A percentile compares a stretch with the other conserved stretches of the same genome.
Evolutionary conservation across 75 land plant species (phyloP).

Genomic region (Picea sitchensis): DNA sequence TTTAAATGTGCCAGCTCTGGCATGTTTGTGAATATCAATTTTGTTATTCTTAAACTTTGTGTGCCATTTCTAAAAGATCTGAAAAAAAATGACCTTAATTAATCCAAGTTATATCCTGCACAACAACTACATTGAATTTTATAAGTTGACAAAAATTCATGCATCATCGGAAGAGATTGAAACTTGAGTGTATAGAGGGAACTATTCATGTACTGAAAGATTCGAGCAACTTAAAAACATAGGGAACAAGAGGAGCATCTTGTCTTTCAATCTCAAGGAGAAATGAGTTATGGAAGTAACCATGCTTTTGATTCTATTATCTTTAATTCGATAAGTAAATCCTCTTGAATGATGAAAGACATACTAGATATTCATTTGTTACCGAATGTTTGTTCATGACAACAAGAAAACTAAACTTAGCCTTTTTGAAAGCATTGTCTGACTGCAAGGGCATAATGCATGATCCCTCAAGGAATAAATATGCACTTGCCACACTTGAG

Average conservation of each 20-base stretch:
- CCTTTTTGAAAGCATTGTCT: slow-evolving; percentile 75
- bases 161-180: too few species aligned
- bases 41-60: too few species aligned
- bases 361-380: not conserved
- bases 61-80: too few species aligned
- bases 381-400: slow-evolving; percentile 71
- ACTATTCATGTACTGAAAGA: slow-evolving; percentile 32
- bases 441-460: slow-evolving; percentile 68
- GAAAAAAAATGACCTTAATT: too few species aligned
- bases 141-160: too few species aligned
- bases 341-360: too few species aligned
- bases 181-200: slow-evolving; percentile 37
- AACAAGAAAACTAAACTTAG: slow-evolving; percentile 86
- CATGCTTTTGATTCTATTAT: not conserved
- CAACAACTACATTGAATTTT: too few species aligned
- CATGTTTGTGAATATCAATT: too few species aligned
- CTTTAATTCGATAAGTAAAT: too few species aligned
- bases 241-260: slow-evolving; percentile 39
- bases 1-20: too few species aligned
- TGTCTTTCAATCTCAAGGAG: slow-evolving; percentile 51
- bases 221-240: slow-evolving; percentile 31
- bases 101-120: too few species aligned
- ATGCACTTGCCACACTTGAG: slow-evolving; percentile 49
- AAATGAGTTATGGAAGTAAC: slow-evolving; percentile 43
- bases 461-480: slow-evolving; percentile 75